Base-by-base conservation (phyloP, 2,329 filamentous ascomycete species). In the Pestalotiopsis sp. region DNA sequence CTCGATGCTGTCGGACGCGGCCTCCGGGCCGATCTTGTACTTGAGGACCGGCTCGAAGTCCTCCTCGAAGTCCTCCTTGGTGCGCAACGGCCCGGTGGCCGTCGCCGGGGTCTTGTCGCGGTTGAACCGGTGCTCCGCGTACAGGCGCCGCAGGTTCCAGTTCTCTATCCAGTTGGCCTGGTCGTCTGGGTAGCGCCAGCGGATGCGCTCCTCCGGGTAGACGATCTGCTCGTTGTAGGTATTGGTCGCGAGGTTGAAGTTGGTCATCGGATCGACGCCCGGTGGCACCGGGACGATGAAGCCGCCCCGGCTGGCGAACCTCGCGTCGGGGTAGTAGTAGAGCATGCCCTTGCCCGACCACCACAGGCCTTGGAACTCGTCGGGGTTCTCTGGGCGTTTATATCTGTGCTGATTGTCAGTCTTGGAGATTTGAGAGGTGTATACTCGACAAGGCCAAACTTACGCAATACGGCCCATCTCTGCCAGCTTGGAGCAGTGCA, bases 121-220 rank as follows among this genome's bases (percentile, higher is more conserved):
- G 0, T 38, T n/a, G 11, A 69, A 13, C 14, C 73, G 45, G 41
- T 68, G 45, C 2, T 56, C 25, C 5, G 70, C 7, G 20, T 68
- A 66, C 31, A 9, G 31, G 31, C 31, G 31, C 31, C 31, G 2
- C 31, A 36, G 31, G 31, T 36, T 36, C 31, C 31, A 36, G 31
- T 36, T 36, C 31, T 36, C 31, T 7, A 36, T 7, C 31, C 31
- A 9, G 31, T 36, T 20, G 5, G 59, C 31, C n/a, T 36, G 27
- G 31, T 36, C 31, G 31, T 62, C 31, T 20, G 17, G 9, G 60
- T 78, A 72, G 23, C 77, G 75, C 77, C 77, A 79, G 14, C 64
- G 65, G 12, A 79, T 69, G 45, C 76, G 76, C 45, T 78, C 71
- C 68, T 79, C 77, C 1, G 77, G 77, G 52, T 75, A 75, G 13